Percentiles rank a stretch among this genome's conserved stretches.
Conservation (phyloP, 306 rosid species). For the Ammopiptanthus mongolicus region DNA sequence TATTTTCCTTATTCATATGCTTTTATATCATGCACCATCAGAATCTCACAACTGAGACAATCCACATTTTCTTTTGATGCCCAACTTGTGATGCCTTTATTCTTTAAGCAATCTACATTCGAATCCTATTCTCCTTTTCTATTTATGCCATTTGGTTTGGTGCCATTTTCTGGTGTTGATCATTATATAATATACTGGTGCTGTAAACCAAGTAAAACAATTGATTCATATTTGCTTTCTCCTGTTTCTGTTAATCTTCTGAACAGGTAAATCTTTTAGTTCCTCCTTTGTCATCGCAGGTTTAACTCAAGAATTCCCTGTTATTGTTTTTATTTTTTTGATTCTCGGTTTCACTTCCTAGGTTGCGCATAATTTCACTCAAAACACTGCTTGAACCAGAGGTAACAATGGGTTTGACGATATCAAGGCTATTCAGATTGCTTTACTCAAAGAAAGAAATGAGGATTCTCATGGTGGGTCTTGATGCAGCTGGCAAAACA, state of each 20-base stretch:
- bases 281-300: neutral
- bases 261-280: constrained; percentile 15
- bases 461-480: constrained; percentile 94
- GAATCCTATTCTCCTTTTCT: constrained; percentile 51
- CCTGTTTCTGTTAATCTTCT: constrained; percentile 13
- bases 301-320: constrained; percentile 8
- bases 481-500: constrained; percentile 81
- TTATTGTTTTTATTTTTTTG: neutral
- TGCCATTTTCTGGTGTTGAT: neutral
- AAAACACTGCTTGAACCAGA: neutral
- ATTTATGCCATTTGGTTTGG: constrained; percentile 3
- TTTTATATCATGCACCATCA: neutral
- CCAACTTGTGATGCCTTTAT: constrained; percentile 31
- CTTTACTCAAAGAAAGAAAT: constrained; percentile 78
- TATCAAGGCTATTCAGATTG: constrained; percentile 60
- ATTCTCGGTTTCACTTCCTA: neutral
- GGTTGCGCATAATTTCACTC: neutral
- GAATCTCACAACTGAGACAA: neutral
- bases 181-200: neutral
- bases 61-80: neutral
- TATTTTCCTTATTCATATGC: neutral
- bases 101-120: constrained; percentile 23
- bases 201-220: neutral
- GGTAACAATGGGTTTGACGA: constrained; percentile 58
- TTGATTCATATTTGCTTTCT: neutral